phyloP scores from a whole-genome alignment of 2,329 filamentous ascomycete species.

The Pseudogymnoascus sp. region DNA sequence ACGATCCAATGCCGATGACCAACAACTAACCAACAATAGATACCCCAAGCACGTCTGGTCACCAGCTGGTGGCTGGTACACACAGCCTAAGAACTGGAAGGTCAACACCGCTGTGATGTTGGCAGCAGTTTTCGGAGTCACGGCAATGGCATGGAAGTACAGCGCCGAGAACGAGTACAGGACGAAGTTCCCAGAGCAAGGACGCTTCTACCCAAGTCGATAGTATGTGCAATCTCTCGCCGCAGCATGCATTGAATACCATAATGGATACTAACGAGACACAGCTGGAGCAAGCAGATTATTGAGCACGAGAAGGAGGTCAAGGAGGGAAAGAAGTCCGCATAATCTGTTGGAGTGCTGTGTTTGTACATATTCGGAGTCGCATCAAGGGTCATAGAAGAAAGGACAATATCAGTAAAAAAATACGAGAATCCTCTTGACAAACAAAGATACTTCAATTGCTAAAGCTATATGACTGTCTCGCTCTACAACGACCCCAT shows the following conservation, averaged over 20 bases:
- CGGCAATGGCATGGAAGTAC: slow-evolving; percentile 58
- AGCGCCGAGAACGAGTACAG: slow-evolving; percentile 68
- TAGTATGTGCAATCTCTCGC: slow-evolving; percentile 50
- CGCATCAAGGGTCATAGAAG: slow-evolving; percentile 7
- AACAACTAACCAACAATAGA: slow-evolving; percentile 43
- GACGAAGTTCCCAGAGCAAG: slow-evolving; percentile 66
- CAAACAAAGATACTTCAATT: slow-evolving; percentile 10
- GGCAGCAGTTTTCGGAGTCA: slow-evolving; percentile 58
- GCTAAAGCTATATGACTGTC: slow-evolving; percentile 1
- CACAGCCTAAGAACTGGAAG: slow-evolving; percentile 91
- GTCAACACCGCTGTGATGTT: slow-evolving; percentile 75
- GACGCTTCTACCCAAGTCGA: slow-evolving; percentile 76
- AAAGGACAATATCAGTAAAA: slow-evolving; percentile 3
- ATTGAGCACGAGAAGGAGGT: slow-evolving; percentile 55
- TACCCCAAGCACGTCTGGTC: slow-evolving; percentile 99
- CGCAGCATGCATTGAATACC: neutral
- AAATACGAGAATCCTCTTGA: slow-evolving; percentile 8
- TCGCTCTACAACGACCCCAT: slow-evolving; percentile 7
- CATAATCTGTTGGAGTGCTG: slow-evolving; percentile 1
- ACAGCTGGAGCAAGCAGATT: slow-evolving; percentile 64
- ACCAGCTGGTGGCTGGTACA: slow-evolving; percentile 94
- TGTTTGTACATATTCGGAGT: slow-evolving; percentile 11
- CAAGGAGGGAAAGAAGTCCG: slow-evolving; percentile 29
- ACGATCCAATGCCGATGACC: slow-evolving; percentile 16
- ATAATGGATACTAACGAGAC: slow-evolving; percentile 23